Conservation (phyloP, 148 eudicot species). For the Fagopyrum homotropicum region DNA sequence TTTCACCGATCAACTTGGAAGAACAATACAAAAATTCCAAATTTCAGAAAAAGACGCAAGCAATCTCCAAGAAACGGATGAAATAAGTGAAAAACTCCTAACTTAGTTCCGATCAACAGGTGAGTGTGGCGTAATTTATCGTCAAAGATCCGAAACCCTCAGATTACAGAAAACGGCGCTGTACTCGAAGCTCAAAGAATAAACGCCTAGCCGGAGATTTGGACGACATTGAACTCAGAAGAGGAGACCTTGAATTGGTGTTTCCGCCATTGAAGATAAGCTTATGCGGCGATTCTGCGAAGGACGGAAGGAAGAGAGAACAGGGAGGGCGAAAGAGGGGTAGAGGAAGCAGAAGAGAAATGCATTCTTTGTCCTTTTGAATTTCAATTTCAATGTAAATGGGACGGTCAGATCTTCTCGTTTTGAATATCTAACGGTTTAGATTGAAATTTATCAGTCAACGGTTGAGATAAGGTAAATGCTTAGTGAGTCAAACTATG, state of each 20-base stretch:
- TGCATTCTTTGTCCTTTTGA: conserved; percentile 14
- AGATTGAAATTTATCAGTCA: conserved; percentile 7
- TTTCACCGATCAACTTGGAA: conserved; percentile 1
- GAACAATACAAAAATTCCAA: neutral
- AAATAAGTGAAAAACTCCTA: neutral
- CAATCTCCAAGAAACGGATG: neutral
- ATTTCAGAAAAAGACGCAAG: neutral
- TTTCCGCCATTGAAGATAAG: neutral
- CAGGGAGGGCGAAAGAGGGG: conserved; percentile 3
- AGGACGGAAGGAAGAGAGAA: conserved; percentile 6
- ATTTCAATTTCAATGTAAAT: conserved; percentile 12
- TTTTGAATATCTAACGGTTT: neutral
- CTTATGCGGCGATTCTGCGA: neutral
- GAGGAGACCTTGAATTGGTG: neutral
- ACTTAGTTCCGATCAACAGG: conserved; percentile 1
- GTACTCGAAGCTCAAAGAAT: conserved; percentile 3
- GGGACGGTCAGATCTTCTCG: conserved; percentile 5
- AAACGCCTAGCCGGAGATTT: conserved; percentile 1
- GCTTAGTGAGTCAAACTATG: neutral
- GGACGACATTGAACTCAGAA: neutral
- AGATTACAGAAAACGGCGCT: neutral
- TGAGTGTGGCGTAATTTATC: neutral
- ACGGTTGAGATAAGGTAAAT: conserved; percentile 5
- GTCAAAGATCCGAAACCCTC: conserved; percentile 3
- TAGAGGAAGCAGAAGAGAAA: conserved; percentile 12